Conservation (phyloP, 2,329 filamentous ascomycete species). For the Ophiosphaerella herpotricha region DNA sequence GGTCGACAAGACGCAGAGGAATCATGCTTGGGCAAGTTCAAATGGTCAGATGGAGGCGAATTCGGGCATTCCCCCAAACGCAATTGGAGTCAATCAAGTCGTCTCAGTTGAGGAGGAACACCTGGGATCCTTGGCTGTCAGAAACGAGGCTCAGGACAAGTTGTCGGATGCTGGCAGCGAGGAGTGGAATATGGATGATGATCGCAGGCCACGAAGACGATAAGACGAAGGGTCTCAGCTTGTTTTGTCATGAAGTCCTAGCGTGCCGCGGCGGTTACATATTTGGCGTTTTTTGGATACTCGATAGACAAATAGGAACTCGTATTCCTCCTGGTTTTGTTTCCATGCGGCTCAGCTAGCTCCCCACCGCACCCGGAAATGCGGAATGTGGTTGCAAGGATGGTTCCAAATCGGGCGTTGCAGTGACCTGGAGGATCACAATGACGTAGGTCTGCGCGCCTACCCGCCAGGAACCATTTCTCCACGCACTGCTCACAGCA, state of each 20-base stretch:
- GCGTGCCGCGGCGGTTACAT: too few species aligned
- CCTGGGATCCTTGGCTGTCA: neutral
- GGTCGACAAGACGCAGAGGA: constrained; percentile 9
- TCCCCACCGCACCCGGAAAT: too few species aligned
- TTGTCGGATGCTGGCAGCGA: constrained; percentile 18
- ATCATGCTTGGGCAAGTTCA: constrained; percentile 21
- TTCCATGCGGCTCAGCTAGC: too few species aligned
- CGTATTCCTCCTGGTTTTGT: too few species aligned
- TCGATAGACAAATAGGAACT: too few species aligned
- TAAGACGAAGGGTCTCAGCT: neutral
- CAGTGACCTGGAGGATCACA: constrained; percentile 3
- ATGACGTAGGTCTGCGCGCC: constrained; percentile 10
- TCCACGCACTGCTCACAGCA: neutral
- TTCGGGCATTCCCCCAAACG: constrained; percentile 8
- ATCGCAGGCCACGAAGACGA: neutral
- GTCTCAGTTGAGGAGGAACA: constrained; percentile 15
- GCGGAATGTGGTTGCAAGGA: neutral
- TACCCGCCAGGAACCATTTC: constrained; percentile 10
- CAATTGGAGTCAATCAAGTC: constrained; percentile 19
- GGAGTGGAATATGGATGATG: constrained; percentile 23
- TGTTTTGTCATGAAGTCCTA: too few species aligned
- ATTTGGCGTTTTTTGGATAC: too few species aligned
- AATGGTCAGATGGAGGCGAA: constrained; percentile 6
- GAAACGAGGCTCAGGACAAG: constrained; percentile 5
- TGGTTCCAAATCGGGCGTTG: constrained; percentile 2